Percentiles rank a stretch among this genome's conserved stretches.
phyloP scores from a whole-genome alignment of 805 yeast species.

The Metschnikowia cubensis region DNA sequence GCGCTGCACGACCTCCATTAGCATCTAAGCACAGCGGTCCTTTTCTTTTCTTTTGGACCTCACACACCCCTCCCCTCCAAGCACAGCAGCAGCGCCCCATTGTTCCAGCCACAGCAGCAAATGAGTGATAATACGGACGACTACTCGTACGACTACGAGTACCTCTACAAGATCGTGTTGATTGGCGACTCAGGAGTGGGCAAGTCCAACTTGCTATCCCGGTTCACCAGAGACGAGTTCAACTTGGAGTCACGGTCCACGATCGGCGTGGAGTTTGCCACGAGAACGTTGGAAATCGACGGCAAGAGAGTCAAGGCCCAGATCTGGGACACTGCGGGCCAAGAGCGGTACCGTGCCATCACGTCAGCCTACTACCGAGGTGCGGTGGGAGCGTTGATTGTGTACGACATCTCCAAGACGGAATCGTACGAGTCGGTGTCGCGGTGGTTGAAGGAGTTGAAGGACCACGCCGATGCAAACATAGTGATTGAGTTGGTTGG shows the following conservation, averaged over 20 bases:
- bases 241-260: constrained; percentile 91
- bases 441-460: constrained; percentile 87
- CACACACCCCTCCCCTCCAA: not conserved
- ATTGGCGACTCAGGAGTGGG: constrained; percentile 98
- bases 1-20: not conserved
- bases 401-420: constrained; percentile 90
- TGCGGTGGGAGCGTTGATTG: constrained; percentile 95
- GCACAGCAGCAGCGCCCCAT: not conserved
- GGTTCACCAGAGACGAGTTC: constrained; percentile 95
- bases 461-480: constrained; percentile 90
- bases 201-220: constrained; percentile 85
- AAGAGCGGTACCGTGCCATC: constrained; percentile 96
- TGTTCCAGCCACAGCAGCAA: not conserved
- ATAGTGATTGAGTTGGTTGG: constrained; percentile 93
- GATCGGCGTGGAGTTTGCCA: constrained; percentile 97
- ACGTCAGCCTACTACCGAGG: constrained; percentile 97
- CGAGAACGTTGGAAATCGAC: constrained; percentile 85
- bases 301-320: constrained; percentile 84
- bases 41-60: not conserved
- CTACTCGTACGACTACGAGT: constrained; percentile 72
- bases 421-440: constrained; percentile 81
- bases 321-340: constrained; percentile 99
- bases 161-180: constrained; percentile 85
- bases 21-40: not conserved
- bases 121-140: constrained; percentile 40